Evolutionary conservation across 192 early-diverging fungal genomes (phyloP).

Genomic region (Backusella luteola): DNA sequence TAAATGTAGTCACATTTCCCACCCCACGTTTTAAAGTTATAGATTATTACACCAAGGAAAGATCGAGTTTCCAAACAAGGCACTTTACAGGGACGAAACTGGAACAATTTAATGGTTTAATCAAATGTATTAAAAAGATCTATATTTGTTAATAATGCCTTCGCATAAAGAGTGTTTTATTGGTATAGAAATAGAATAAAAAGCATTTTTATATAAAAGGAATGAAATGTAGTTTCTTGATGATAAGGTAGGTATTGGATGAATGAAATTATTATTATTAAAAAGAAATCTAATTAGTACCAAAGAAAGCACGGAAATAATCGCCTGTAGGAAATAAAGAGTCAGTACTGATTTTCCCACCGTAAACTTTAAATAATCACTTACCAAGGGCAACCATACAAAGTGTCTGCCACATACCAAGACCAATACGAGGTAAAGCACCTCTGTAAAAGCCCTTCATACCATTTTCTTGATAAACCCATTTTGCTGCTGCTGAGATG

Average conservation of each 20-base stretch:
- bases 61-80: background rate
- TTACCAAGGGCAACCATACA: slow-evolving; percentile 87
- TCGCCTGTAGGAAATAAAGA: slow-evolving; percentile 13
- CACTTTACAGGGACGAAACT: background rate
- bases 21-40: background rate
- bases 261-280: slow-evolving; percentile 6
- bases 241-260: slow-evolving; percentile 5
- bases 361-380: background rate
- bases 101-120: background rate
- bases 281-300: slow-evolving; percentile 19
- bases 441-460: slow-evolving; percentile 91
- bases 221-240: slow-evolving; percentile 8
- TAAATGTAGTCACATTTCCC: background rate
- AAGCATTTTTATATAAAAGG: slow-evolving; percentile 5
- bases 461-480: slow-evolving; percentile 91
- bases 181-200: background rate
- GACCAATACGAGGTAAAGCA: slow-evolving; percentile 73
- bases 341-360: background rate
- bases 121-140: background rate
- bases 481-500: slow-evolving; percentile 78
- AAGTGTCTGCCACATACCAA: slow-evolving; percentile 82
- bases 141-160: background rate
- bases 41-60: background rate
- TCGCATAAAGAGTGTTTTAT: slow-evolving; percentile 6
- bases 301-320: slow-evolving; percentile 22